Base-by-base conservation (phyloP, 1,139 yeast species). In the Kluyveromyces sp. region DNA sequence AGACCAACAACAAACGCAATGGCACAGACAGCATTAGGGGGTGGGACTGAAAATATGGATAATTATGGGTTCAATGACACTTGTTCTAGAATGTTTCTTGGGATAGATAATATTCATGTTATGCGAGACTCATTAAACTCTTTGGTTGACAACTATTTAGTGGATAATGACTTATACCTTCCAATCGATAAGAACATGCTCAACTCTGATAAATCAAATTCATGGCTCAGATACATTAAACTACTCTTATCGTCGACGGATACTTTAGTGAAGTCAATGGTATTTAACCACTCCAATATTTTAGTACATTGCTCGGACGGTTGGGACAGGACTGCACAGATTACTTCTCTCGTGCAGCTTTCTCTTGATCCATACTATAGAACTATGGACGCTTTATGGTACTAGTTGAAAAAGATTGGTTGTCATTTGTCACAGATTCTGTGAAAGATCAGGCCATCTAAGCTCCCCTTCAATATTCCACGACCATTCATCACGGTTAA, bases 21-120 rank as follows among this genome's bases (percentile, higher is more conserved):
- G 79, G 98, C 97, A 0, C 98, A 92, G 60, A 88, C 89, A 48
- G 97, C 97, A 0, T 68, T 92, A 29, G 98, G 98, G 4, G 98
- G 97, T 4, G 98, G 98, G 0, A 84, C 97, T 0, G 98, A 92
- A 60, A 83, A 78, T 55, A 86, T 89, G 74, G 97, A 90, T 51
- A 79, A 87, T 59, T 90, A 92, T 66, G 74, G 80, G 48, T 61
- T 60, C 39, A 50, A 53, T 33, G 53, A 55, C 21, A 56, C 62
- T 4, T 78, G 81, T 35, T 72, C 77, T 47, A 84, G 89, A 61
- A 75, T 87, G 27, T 92, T 87, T 59, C 72, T 95, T 50, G 95
- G 95, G 41, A 88, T 92, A 45, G 98, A 92, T 61, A 92, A 94
- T 62, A 88, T 92, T 53, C 98, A 92, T 65, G 95, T 87, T 3